phyloP scores from a whole-genome alignment of 768 basidiomycete genomes.

The Tricholoma sp. region DNA sequence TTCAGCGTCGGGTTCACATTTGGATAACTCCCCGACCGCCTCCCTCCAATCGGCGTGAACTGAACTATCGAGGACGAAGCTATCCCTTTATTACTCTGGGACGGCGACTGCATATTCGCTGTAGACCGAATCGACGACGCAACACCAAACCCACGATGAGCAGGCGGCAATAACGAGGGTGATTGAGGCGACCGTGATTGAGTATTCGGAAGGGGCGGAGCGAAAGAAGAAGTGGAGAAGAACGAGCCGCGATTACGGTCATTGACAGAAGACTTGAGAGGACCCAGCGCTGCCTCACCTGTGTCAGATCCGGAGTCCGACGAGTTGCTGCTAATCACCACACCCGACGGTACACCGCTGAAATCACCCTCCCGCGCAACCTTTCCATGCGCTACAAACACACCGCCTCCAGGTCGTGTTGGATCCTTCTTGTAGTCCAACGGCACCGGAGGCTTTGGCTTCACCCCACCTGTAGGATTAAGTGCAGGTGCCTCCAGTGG shows the following conservation, averaged over 20 bases:
- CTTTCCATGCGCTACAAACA: conserved; percentile 65
- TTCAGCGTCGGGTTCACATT: conserved; percentile 82
- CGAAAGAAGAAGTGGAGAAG: conserved; percentile 31
- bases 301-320: conserved; percentile 42
- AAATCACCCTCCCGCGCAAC: conserved; percentile 39
- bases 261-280: conserved; percentile 24
- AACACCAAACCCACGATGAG: conserved; percentile 11
- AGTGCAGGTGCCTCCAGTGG: conserved; percentile 57
- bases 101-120: conserved; percentile 13
- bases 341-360: conserved; percentile 51
- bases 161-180: conserved; percentile 10
- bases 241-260: conserved; percentile 29
- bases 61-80: conserved; percentile 44
- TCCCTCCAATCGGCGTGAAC: conserved; percentile 42
- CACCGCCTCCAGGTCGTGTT: conserved; percentile 79
- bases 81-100: not conserved
- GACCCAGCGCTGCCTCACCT: conserved; percentile 21
- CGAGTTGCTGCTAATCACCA: conserved; percentile 43
- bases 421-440: conserved; percentile 77
- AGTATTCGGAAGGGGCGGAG: conserved; percentile 25
- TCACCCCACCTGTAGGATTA: conserved; percentile 76
- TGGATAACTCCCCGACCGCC: conserved; percentile 30
- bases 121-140: conserved; percentile 26
- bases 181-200: conserved; percentile 10
- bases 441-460: conserved; percentile 44